These are phyloP conservation scores for Pyrus betulifolia DNA, from an alignment of 306 rosid genomes.

Conservation along the genomic window DNA sequence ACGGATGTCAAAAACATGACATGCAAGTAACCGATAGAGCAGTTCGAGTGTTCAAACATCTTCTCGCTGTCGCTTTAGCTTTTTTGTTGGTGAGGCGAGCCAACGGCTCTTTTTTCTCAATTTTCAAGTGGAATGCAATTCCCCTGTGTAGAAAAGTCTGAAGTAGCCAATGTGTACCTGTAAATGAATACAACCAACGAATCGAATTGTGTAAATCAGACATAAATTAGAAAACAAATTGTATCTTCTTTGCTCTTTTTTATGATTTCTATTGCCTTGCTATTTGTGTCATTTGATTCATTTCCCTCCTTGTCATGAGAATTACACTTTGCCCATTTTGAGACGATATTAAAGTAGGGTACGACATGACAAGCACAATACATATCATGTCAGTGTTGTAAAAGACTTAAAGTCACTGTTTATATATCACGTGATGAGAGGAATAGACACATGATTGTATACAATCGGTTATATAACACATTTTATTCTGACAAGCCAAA, in stretches of 20 bases:
- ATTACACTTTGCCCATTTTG: background rate
- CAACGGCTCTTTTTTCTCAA: background rate
- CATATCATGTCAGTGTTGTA: background rate
- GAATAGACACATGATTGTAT: background rate
- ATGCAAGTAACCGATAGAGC: background rate
- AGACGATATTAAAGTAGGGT: background rate
- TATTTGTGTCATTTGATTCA: background rate
- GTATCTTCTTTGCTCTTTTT: background rate
- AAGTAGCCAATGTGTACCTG: background rate
- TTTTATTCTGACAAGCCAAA: too few relatives aligned
- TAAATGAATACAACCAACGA: background rate
- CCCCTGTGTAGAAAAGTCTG: background rate
- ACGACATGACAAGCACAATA: background rate
- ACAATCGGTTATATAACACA: background rate
- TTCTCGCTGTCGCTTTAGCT: background rate
- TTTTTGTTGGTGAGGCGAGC: background rate
- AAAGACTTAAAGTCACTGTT: background rate
- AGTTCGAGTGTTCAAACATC: background rate
- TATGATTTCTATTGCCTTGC: background rate
- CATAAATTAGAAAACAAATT: background rate
- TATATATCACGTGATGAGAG: background rate
- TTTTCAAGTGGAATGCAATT: background rate
- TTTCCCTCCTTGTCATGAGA: background rate
- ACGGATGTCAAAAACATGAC: background rate
- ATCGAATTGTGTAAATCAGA: background rate